Percentiles rank a stretch among this genome's conserved stretches.
These are phyloP conservation scores for Yamadazyma siamensis DNA, from an alignment of 1,139 yeast species.

Conservation along the genomic window DNA sequence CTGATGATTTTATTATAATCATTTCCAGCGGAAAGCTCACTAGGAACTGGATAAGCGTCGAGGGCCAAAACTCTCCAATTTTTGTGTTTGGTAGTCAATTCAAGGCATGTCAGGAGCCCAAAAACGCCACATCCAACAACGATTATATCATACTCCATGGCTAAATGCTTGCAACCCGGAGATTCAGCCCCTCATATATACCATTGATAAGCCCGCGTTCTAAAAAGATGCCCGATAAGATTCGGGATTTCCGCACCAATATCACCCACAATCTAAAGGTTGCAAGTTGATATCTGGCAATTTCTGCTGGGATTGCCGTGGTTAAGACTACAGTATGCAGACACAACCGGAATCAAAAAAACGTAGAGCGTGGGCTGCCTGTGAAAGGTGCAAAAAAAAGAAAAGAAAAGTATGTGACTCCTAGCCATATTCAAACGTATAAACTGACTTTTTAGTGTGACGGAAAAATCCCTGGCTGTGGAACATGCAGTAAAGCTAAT, in stretches of 20 bases:
- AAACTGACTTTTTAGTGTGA: slow-evolving; percentile 6
- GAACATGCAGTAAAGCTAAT: slow-evolving; percentile 5
- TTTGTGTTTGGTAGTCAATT: slow-evolving; percentile 10
- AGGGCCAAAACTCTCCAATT: slow-evolving; percentile 39
- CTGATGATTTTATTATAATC: slow-evolving; percentile 48
- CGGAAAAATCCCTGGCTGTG: slow-evolving; percentile 11
- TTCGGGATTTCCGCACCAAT: not conserved
- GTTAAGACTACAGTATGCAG: not conserved
- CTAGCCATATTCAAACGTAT: not conserved
- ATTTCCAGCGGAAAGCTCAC: slow-evolving; percentile 44
- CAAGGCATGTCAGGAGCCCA: slow-evolving; percentile 20
- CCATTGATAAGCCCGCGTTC: not conserved
- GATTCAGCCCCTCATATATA: not conserved
- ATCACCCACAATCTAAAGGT: not conserved
- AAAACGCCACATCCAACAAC: slow-evolving; percentile 18
- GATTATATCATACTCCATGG: slow-evolving; percentile 8
- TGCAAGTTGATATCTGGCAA: too few species aligned
- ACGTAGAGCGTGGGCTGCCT: slow-evolving; percentile 11
- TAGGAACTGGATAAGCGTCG: slow-evolving; percentile 42
- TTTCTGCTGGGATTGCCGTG: not conserved
- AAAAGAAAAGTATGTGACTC: slow-evolving; percentile 12
- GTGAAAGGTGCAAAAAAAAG: slow-evolving; percentile 11
- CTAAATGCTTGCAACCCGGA: not conserved
- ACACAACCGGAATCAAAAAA: too few species aligned
- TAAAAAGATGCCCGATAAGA: not conserved